Conservation (phyloP, 225 moss, liverwort and hornwort genomes). For the Sphagnum tenellum region DNA sequence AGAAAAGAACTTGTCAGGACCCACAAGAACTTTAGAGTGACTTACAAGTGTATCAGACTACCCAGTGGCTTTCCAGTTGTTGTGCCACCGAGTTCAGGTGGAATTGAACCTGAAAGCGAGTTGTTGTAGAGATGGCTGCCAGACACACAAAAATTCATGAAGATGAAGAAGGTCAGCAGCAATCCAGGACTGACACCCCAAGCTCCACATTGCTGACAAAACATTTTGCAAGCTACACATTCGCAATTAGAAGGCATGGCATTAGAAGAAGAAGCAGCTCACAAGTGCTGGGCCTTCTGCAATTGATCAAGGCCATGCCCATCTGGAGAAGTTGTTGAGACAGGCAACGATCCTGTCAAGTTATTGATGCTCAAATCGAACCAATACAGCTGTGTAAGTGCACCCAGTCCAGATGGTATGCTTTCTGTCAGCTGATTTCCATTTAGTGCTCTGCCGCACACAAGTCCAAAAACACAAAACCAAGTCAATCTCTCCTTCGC, state of each 20-base stretch:
- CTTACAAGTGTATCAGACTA: conserved; percentile 37
- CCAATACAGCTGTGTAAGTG: conserved; percentile 21
- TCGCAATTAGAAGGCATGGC: neutral
- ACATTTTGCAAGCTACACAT: no score
- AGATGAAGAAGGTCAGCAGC: no score
- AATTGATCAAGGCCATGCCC: conserved; percentile 27
- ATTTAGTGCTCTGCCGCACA: conserved; percentile 28
- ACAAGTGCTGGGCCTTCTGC: conserved; percentile 20
- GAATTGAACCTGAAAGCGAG: conserved; percentile 23
- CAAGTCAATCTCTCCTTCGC: no score
- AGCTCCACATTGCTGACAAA: no score
- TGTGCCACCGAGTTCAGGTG: conserved; percentile 33
- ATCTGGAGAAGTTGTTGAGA: conserved; percentile 16
- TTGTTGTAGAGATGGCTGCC: conserved; percentile 52
- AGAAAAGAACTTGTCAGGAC: no score
- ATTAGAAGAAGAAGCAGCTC: conserved; percentile 5
- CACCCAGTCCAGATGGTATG: conserved; percentile 31
- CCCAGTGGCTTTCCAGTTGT: conserved; percentile 2
- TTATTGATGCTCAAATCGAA: conserved; percentile 45
- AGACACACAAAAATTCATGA: neutral
- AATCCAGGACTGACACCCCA: no score
- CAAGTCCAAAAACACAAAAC: no score
- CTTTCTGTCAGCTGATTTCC: conserved; percentile 17
- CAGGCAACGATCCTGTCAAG: conserved; percentile 26
- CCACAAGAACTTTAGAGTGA: neutral